Percentiles rank a stretch among this genome's conserved stretches.
Evolutionary conservation across 257 asterid species (phyloP).

Genomic region (Fraxinus excelsior): DNA sequence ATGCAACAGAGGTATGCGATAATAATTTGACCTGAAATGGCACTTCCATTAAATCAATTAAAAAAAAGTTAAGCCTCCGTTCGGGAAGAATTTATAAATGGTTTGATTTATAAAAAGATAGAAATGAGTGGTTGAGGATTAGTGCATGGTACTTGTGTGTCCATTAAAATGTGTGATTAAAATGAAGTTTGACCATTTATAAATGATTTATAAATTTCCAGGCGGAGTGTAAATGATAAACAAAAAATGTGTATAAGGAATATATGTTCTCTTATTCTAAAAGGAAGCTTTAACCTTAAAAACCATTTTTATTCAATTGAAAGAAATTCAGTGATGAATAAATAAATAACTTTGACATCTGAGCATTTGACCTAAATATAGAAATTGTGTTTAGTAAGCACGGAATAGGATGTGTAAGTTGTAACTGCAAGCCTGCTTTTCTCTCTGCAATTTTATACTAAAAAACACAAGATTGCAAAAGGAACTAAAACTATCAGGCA

Average conservation of each 20-base stretch:
- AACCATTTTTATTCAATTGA: neutral
- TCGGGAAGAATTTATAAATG: no score
- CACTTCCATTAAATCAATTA: neutral
- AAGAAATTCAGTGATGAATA: neutral
- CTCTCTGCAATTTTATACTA: neutral
- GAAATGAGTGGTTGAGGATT: no score
- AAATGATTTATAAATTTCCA: no score
- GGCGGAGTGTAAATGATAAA: neutral
- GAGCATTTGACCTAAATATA: neutral
- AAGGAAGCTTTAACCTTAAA: neutral
- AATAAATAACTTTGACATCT: neutral
- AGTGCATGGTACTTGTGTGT: no score
- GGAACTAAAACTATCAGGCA: neutral
- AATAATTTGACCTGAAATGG: neutral
- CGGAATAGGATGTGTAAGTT: slow-evolving; percentile 2
- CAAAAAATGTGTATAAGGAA: neutral
- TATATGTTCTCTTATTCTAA: neutral
- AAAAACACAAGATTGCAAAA: neutral
- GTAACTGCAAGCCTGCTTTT: neutral
- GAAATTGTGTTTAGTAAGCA: neutral
- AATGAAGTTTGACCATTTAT: no score
- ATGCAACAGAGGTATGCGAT: neutral
- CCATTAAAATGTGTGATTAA: no score
- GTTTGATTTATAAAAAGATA: no score
- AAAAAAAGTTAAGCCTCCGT: neutral